Conservation (phyloP, 495 filamentous ascomycete species). For the Hypoxylon perforatum region DNA sequence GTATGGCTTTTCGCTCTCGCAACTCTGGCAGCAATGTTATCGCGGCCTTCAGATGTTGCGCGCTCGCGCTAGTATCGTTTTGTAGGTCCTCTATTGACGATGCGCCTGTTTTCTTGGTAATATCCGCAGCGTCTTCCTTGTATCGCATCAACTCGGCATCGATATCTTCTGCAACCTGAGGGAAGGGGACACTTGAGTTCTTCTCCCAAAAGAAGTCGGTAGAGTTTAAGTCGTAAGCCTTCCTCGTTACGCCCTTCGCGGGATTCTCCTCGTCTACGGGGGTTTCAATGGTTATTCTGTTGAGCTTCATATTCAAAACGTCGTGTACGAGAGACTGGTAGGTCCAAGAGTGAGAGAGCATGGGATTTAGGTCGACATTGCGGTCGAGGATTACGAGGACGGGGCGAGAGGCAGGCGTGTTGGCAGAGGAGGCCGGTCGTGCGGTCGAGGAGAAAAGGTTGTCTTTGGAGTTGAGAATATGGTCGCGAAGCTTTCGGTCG, state of each 20-base stretch:
- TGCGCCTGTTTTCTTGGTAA: constrained; percentile 94
- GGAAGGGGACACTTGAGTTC: constrained; percentile 93
- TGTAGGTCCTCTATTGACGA: constrained; percentile 94
- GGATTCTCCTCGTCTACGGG: constrained; percentile 79
- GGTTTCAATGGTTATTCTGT: constrained; percentile 93
- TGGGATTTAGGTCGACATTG: constrained; percentile 95
- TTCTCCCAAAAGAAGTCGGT: constrained; percentile 98
- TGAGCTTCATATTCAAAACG: constrained; percentile 91
- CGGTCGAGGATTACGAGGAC: constrained; percentile 92
- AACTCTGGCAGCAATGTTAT: constrained; percentile 93
- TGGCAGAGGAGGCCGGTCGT: constrained; percentile 52
- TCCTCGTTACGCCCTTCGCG: constrained; percentile 76
- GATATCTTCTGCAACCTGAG: constrained; percentile 96
- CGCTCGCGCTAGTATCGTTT: constrained; percentile 85
- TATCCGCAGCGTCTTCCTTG: constrained; percentile 92
- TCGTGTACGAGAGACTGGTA: constrained; percentile 97
- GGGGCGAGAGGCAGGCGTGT: constrained; percentile 76
- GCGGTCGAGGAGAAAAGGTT: constrained; percentile 78
- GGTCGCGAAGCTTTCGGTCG: constrained; percentile 94
- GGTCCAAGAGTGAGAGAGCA: constrained; percentile 99
- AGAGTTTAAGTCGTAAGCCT: constrained; percentile 86
- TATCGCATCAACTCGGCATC: constrained; percentile 91
- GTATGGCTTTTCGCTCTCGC: constrained; percentile 85
- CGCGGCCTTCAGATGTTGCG: constrained; percentile 94
- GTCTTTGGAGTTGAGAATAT: constrained; percentile 96